phyloP scores from a whole-genome alignment of 371 early-diverging fungal genomes.

The Mucor ambiguus region DNA sequence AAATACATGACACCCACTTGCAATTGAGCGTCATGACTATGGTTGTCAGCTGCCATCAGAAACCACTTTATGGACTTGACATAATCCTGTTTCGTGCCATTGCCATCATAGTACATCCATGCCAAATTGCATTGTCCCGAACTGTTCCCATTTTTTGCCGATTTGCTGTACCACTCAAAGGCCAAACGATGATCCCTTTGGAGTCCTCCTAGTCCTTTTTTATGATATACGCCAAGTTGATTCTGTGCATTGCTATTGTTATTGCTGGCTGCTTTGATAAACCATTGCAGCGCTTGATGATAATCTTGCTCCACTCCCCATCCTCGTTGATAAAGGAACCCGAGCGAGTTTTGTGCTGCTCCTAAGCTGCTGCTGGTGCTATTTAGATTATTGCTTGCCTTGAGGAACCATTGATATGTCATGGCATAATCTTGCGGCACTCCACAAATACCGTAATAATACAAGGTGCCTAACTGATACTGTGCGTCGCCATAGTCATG shows the following conservation, averaged over 20 bases:
- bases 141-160: constrained; percentile 5
- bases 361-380: not conserved
- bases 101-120: constrained; percentile 8
- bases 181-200: constrained; percentile 1
- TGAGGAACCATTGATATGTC: constrained; percentile 7
- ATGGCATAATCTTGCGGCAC: not conserved
- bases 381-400: not conserved
- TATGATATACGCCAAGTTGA: constrained; percentile 6
- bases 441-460: not conserved
- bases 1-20: constrained; percentile 14
- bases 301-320: constrained; percentile 5
- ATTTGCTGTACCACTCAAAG: constrained; percentile 13
- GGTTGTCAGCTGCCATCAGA: constrained; percentile 2
- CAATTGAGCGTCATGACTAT: constrained; percentile 3
- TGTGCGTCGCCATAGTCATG: not conserved
- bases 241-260: constrained; percentile 12
- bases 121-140: constrained; percentile 10
- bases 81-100: constrained; percentile 6
- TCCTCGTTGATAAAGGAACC: constrained; percentile 3
- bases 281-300: constrained; percentile 5
- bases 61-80: constrained; percentile 5
- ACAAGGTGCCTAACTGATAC: constrained; percentile 7
- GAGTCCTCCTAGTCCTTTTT: constrained; percentile 10
- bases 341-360: constrained; percentile 10
- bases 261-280: constrained; percentile 4